Base-by-base conservation (phyloP, 371 early-diverging fungal species). In the Mortierella sp. region DNA sequence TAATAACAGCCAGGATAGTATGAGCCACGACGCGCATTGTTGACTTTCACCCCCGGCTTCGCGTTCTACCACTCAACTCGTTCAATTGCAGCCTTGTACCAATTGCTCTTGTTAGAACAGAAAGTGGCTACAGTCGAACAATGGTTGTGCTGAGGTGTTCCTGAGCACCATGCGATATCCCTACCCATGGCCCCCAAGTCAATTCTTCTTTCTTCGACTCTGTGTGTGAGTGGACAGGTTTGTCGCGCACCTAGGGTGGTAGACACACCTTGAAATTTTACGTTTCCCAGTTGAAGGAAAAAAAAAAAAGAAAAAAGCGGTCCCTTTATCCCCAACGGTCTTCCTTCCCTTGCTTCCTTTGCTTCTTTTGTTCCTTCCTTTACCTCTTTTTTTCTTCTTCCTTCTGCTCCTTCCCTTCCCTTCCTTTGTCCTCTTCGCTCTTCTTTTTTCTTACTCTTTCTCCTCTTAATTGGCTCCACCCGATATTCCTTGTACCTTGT, bases 301-400 rank as follows among this genome's bases (percentile, higher is more conserved):
- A 3, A 9, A 34, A 61, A 34, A 58, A 61, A 61, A 61, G 61
- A 61, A 34, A 58, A 61, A 61, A 61, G 61, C 65, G 26, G 40
- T 39, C 65, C 65, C 61, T 16, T 31, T 41, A 4, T 55, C 14
- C n/a, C 26, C 43, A 65, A 43, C 61, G 61, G 61, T 61, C 24
- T 22, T 40, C 22, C 39, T 10, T 39, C 7, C 40, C 37, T 64
- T 40, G 31, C 64, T 8, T 7, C 24, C 4, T 40, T 58, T 64
- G 1, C 41, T 52, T 50, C 58, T 53, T 43, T 69, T 48, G 16
- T 41, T 44, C 29, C 19, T 43, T 58, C 16, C 24, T 26, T 45
- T 40, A n/a, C 34, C 39, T 37, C 37, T 14, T 64, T 37, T 22
- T 31, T 47, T 39, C 31, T 24, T 13, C 39, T 7, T 16, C 63